Base-by-base conservation (phyloP, 306 rosid species). In the Prosopis cineraria region DNA sequence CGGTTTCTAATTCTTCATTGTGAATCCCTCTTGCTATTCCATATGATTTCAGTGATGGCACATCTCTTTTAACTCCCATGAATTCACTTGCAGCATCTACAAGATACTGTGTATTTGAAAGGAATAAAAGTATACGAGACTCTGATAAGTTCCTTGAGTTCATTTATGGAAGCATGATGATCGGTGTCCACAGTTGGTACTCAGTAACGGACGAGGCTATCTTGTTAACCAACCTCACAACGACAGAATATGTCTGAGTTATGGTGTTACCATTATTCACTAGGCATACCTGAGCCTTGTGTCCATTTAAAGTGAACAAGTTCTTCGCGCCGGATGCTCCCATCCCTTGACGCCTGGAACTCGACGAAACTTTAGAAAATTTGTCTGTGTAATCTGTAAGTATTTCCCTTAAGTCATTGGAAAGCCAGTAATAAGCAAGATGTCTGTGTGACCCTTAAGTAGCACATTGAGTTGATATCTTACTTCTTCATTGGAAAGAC, bases 121-220 rank as follows among this genome's bases (percentile, higher is more conserved):
- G 98, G 98, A 63, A 90, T 94, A 80, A 67, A 81, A 83, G 91
- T 94, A n/a, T 94, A 94, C 59, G 98, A 94, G 77, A 90, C 93
- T 60, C 30, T 94, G 78, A 89, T 92, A 84, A 87, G 94, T 81
- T 87, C 97, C 71, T 83, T 94, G 88, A 89, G 94, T 80, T 90
- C 90, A 53, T 90, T 82, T 52, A 60, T 56, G 40, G 86, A 79
- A 78, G 73, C 78, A 64, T 81, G 85, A 36, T 64, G 70, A 13
- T 87, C 81, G 81, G 78, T 60, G 55, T 37, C 55, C 29, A 5
- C 16, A 20, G 36, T 43, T 80, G 79, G 62, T 27, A 52, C 30
- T 67, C 14, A 30, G 19, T 44, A 20, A 20, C 34, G 58, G 50
- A 70, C 34, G 63, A 52, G 29, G 40, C 66, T 59, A 8, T 58